Evolutionary conservation across 768 basidiomycete species (phyloP), one percentile per base, ranked within the genome.

Genomic region (Sarcodon sp.): DNA sequence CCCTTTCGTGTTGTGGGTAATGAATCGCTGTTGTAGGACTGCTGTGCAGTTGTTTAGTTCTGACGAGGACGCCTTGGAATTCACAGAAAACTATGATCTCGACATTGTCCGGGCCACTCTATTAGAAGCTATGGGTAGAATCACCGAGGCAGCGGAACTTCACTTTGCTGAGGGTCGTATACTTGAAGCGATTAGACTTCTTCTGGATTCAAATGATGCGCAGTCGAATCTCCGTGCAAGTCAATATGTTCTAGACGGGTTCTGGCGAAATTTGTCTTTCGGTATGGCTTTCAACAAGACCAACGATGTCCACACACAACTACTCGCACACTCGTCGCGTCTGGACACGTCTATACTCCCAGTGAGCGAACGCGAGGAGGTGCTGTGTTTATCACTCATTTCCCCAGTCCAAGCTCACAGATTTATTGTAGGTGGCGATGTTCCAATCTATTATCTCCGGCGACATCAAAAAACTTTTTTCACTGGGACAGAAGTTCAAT

Each of bases 31-130:
- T 35, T 49, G 10, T 53, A 83, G 81, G 35, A 64, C 70, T 56
- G 69, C 69, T n/a, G 47, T 62, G 41, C 48, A 55, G 7, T 56
- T 84, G 1, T 85, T 84, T 50, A 50, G 60, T 0, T 64, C 68
- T 1, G 55, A 64, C 0, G 75, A 83, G 18, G 77, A 80, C 21
- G 69, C 69, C 27, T 50, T 79, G n/a, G 69, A 73, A 43, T 84
- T 77, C 50, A 65, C 76, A 8, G 71, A 77, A 41, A 69, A 75
- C 5, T 68, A 69, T 43, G 72, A 70, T 41, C 62, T 83, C 13
- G 75, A 79, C 55, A 54, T 68, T 13, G 71, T 73, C 9, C 72
- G 66, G 7, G 71, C 70, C 0, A 59, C 60, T 0, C 55, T 83
- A 3, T 64, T 79, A 9, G 65, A 69, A 33, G 59, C 59, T 4